Percentiles rank a stretch among this genome's conserved stretches.
Conservation (phyloP, 495 filamentous ascomycete genomes). For the Amphirosellinia nigrospora region DNA sequence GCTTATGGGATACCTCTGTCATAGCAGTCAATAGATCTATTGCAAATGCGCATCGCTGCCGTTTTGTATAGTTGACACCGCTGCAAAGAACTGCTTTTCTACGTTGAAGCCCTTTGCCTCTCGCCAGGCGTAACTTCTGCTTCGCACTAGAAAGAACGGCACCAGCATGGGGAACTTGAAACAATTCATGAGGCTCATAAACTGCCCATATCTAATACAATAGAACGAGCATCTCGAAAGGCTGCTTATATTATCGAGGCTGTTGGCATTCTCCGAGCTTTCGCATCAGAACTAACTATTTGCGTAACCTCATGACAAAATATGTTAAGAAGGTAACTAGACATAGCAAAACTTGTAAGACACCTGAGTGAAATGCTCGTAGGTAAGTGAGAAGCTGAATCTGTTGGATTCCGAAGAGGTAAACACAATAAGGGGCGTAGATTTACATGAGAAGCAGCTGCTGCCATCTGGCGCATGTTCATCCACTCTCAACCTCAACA, state of each 20-base stretch:
- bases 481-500: constrained; percentile 17
- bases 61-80: constrained; percentile 1
- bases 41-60: constrained; percentile 2
- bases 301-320: background rate
- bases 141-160: too few species aligned
- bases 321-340: background rate
- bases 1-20: constrained; percentile 10
- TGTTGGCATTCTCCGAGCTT: background rate
- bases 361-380: background rate
- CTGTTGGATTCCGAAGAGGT: background rate
- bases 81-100: background rate
- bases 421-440: background rate
- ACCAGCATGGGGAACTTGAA: background rate
- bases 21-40: constrained; percentile 25
- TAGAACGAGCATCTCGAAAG: background rate
- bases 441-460: constrained; percentile 15
- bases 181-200: too few species aligned
- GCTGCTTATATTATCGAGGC: background rate
- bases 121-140: background rate
- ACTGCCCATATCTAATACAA: background rate
- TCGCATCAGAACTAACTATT: background rate
- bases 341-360: background rate
- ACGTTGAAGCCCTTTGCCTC: background rate
- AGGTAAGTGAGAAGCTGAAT: background rate
- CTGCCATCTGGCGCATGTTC: constrained; percentile 21